phyloP scores from a whole-genome alignment of 768 basidiomycete genomes.

The Pisolithus tinctorius region DNA sequence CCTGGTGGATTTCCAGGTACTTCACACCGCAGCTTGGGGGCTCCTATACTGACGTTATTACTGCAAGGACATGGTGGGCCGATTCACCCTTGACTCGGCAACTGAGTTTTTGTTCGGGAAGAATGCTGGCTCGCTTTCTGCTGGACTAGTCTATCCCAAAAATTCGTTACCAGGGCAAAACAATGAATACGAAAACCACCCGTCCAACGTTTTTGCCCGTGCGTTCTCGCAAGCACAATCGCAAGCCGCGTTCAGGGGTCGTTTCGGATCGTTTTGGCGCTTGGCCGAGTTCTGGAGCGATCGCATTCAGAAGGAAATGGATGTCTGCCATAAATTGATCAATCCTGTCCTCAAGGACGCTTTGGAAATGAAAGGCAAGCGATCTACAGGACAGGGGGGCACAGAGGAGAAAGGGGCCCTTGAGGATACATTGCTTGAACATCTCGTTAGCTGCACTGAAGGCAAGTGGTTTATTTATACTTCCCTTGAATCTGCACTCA shows the following conservation, averaged over 20 bases:
- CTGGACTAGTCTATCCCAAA: slow-evolving; percentile 31
- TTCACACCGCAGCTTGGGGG: too few species aligned
- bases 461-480: slow-evolving; percentile 7
- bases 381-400: slow-evolving; percentile 9
- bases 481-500: not conserved
- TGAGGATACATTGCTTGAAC: slow-evolving; percentile 25
- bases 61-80: slow-evolving; percentile 27
- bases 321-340: slow-evolving; percentile 43
- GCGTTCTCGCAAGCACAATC: slow-evolving; percentile 36
- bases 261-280: slow-evolving; percentile 44
- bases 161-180: slow-evolving; percentile 17
- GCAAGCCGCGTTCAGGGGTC: slow-evolving; percentile 18
- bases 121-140: slow-evolving; percentile 30
- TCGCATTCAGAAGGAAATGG: slow-evolving; percentile 38
- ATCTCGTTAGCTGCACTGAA: slow-evolving; percentile 24
- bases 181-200: slow-evolving; percentile 18
- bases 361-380: slow-evolving; percentile 31
- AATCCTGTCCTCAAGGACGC: slow-evolving; percentile 46
- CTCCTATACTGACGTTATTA: not conserved
- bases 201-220: slow-evolving; percentile 30
- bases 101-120: slow-evolving; percentile 50
- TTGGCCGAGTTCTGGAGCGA: slow-evolving; percentile 48
- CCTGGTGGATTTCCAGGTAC: slow-evolving; percentile 35
- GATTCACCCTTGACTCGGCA: slow-evolving; percentile 53
- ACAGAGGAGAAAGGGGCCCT: slow-evolving; percentile 18